phyloP scores from a whole-genome alignment of 352 stramenopile species.

The Blastocystis sp. region DNA sequence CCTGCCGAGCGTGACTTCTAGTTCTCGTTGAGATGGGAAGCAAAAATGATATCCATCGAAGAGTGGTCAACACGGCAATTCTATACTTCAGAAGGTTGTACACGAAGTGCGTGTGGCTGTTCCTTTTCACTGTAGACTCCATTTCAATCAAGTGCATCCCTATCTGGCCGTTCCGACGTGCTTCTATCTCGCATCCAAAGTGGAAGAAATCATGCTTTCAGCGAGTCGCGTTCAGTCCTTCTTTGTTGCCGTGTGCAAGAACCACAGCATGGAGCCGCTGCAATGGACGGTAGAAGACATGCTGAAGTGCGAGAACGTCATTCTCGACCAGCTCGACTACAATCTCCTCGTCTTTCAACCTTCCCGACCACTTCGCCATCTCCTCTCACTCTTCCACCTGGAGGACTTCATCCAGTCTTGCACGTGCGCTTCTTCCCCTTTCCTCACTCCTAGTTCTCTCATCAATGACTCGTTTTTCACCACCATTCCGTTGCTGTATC shows the following conservation, averaged over 20 bases:
- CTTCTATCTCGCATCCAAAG: constrained; percentile 52
- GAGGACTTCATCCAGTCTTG: constrained; percentile 41
- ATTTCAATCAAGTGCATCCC: constrained; percentile 41
- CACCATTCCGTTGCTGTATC: constrained; percentile 41
- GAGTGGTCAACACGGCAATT: constrained; percentile 30
- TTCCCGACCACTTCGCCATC: constrained; percentile 19
- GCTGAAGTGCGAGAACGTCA: constrained; percentile 36
- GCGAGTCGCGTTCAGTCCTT: constrained; percentile 3
- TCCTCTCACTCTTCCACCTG: constrained; percentile 17
- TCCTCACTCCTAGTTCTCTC: neutral
- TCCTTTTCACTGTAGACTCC: neutral
- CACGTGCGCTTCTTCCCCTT: neutral
- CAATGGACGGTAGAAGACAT: constrained; percentile 45
- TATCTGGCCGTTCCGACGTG: constrained; percentile 67
- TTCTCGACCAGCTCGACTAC: constrained; percentile 36
- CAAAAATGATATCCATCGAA: constrained; percentile 32
- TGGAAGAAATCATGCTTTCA: constrained; percentile 32
- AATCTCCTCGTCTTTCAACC: constrained; percentile 42
- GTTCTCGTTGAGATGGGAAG: constrained; percentile 70
- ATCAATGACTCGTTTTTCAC: constrained; percentile 62
- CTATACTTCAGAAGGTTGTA: constrained; percentile 42
- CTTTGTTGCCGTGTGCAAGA: constrained; percentile 38
- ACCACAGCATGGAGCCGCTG: constrained; percentile 45
- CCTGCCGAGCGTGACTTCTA: neutral
- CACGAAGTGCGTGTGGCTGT: neutral